Conservation (phyloP, 1,284 basidiomycete species). For the Marasmius tenuissimus region DNA sequence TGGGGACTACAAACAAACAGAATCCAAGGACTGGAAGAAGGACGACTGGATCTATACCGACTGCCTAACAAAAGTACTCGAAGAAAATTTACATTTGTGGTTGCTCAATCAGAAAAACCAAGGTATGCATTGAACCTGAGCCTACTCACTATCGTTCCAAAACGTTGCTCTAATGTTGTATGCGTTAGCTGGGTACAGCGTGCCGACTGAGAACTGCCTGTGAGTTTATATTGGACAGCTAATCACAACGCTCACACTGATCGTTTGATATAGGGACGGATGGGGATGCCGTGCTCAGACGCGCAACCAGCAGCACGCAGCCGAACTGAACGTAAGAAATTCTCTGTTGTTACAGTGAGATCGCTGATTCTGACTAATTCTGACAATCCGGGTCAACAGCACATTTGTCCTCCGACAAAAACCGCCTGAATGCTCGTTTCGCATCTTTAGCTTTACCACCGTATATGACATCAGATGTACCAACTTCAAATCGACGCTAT, state of each 20-base stretch:
- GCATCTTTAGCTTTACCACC: too few relatives aligned
- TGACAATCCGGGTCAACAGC: too few relatives aligned
- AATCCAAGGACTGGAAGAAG: constrained; percentile 26
- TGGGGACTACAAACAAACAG: constrained; percentile 6
- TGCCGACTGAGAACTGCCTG: constrained; percentile 14
- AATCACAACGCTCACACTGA: neutral
- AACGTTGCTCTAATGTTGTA: neutral
- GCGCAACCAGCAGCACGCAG: constrained; percentile 24
- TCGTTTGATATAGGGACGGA: constrained; percentile 19
- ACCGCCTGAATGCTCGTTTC: too few relatives aligned
- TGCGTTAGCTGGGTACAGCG: constrained; percentile 1
- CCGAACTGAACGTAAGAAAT: constrained; percentile 23
- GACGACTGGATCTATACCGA: constrained; percentile 31
- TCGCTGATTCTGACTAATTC: too few relatives aligned
- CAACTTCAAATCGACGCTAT: too few relatives aligned
- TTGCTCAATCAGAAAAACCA: constrained; percentile 5
- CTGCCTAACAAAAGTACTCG: constrained; percentile 28
- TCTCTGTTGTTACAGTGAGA: neutral
- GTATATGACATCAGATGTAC: too few relatives aligned
- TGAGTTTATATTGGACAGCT: neutral
- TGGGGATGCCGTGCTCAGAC: constrained; percentile 30
- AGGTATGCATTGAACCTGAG: neutral
- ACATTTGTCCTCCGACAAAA: too few relatives aligned
- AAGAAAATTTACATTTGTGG: constrained; percentile 19
- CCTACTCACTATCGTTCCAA: neutral